These are phyloP conservation scores for Phytopythium boreale DNA, from an alignment of 352 stramenopile genomes.

Conservation along the genomic window DNA sequence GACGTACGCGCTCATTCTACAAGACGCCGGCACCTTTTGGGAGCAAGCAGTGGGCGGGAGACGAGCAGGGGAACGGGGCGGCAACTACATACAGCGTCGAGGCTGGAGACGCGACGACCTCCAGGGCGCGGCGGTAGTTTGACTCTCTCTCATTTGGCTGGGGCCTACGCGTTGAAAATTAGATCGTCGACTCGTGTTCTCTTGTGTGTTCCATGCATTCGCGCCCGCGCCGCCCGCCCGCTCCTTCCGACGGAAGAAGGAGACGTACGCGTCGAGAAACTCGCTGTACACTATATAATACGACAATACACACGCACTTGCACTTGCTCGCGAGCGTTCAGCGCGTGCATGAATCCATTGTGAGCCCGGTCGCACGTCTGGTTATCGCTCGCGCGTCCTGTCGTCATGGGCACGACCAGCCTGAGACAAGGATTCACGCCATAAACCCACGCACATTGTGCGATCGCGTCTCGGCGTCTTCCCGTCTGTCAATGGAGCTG, in stretches of 20 bases:
- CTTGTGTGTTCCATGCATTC: conserved; percentile 8
- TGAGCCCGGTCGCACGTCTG: not conserved
- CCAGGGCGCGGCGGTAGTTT: not conserved
- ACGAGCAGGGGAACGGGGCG: too few relatives aligned
- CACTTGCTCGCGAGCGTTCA: not conserved
- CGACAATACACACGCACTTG: conserved; percentile 24
- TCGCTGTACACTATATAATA: conserved; percentile 33
- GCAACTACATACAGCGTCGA: too few relatives aligned
- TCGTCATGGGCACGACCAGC: conserved; percentile 11
- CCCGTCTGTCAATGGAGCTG: not conserved
- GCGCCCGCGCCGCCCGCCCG: conserved; percentile 13
- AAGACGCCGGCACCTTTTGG: not conserved
- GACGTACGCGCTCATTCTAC: not conserved
- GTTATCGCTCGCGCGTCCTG: conserved; percentile 7
- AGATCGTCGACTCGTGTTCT: conserved; percentile 11
- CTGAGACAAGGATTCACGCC: conserved; percentile 18
- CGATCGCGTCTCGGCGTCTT: not conserved
- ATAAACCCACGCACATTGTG: not conserved
- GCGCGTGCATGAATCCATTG: conserved; percentile 1
- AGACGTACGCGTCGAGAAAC: conserved; percentile 16
- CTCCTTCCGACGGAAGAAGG: conserved; percentile 49
- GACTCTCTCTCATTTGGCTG: not conserved
- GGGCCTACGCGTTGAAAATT: conserved; percentile 2
- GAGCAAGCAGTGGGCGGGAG: too few relatives aligned
- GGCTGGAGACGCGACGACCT: not conserved